Evolutionary conservation across 495 filamentous ascomycete species (phyloP).

Genomic region (Annulohypoxylon bovei): DNA sequence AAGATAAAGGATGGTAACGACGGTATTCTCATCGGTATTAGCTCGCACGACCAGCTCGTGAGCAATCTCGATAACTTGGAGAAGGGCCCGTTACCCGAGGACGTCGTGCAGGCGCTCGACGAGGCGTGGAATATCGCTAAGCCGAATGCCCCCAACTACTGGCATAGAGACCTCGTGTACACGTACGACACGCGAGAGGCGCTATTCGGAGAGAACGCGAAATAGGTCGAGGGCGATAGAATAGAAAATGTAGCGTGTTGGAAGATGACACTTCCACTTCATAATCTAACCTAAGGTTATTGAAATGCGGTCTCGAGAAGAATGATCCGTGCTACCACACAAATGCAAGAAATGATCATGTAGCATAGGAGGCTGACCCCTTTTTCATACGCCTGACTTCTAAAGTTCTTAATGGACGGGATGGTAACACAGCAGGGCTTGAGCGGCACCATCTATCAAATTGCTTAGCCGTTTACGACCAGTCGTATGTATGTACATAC

Average conservation of each 20-base stretch:
- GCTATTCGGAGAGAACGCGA: slow-evolving; percentile 61
- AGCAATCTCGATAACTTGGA: slow-evolving; percentile 79
- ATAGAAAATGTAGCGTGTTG: too few relatives aligned
- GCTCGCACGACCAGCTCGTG: slow-evolving; percentile 76
- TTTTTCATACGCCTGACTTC: slow-evolving; percentile 13
- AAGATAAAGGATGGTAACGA: slow-evolving; percentile 80
- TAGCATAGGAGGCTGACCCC: slow-evolving; percentile 1
- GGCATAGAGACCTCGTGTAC: slow-evolving; percentile 81
- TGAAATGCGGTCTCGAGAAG: not conserved
- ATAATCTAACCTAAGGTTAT: too few relatives aligned
- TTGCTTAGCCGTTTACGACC: not conserved
- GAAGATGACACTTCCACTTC: too few relatives aligned
- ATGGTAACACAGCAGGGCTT: not conserved
- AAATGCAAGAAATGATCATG: slow-evolving; percentile 11
- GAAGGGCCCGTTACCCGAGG: slow-evolving; percentile 87
- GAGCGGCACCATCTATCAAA: not conserved
- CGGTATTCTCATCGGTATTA: slow-evolving; percentile 84
- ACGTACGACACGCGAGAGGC: slow-evolving; percentile 75
- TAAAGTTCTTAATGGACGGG: not conserved
- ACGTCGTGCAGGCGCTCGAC: slow-evolving; percentile 82
- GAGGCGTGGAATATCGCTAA: slow-evolving; percentile 77
- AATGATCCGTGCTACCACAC: slow-evolving; percentile 9
- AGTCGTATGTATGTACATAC: not conserved
- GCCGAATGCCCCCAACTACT: slow-evolving; percentile 74
- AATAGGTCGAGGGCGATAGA: too few relatives aligned